Percentiles rank a stretch among this genome's conserved stretches.
These are phyloP conservation scores for Cyphellophora europaea DNA, from an alignment of 2,329 filamentous ascomycete genomes.

Conservation along the genomic window DNA sequence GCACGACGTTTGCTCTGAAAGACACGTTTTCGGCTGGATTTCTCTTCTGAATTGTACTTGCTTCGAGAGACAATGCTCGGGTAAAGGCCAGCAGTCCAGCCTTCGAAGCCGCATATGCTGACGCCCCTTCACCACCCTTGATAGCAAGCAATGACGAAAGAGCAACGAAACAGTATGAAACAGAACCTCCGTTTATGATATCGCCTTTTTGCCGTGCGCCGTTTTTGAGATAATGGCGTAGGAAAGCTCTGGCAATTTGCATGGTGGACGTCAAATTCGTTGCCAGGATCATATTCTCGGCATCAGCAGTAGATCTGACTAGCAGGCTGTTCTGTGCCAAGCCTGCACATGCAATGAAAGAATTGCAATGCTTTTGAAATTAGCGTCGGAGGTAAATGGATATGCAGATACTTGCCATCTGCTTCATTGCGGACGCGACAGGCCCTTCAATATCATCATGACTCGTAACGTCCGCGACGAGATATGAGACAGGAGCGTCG, in stretches of 20 bases:
- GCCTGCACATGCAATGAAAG: too few relatives aligned
- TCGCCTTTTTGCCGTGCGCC: neutral
- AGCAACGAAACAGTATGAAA: constrained; percentile 60
- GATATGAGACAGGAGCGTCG: too few relatives aligned
- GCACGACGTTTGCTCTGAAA: constrained; percentile 68
- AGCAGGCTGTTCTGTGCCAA: constrained; percentile 58
- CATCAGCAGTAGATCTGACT: constrained; percentile 39
- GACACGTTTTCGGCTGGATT: constrained; percentile 17
- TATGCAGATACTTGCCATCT: too few relatives aligned
- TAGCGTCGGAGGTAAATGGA: too few relatives aligned
- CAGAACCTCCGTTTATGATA: neutral
- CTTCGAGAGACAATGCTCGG: constrained; percentile 25
- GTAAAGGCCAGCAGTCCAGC: constrained; percentile 62
- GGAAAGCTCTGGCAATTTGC: constrained; percentile 28
- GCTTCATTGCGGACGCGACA: too few relatives aligned
- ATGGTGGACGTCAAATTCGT: constrained; percentile 55
- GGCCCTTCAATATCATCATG: too few relatives aligned
- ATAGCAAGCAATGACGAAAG: constrained; percentile 65
- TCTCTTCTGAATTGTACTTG: constrained; percentile 47
- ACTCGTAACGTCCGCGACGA: too few relatives aligned
- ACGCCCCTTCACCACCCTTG: constrained; percentile 60
- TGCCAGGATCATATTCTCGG: constrained; percentile 50
- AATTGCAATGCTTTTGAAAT: too few relatives aligned
- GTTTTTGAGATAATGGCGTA: constrained; percentile 17
- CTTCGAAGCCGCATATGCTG: constrained; percentile 70